Conservation (phyloP, 441 rosid species). For the Jatropha multifida region DNA sequence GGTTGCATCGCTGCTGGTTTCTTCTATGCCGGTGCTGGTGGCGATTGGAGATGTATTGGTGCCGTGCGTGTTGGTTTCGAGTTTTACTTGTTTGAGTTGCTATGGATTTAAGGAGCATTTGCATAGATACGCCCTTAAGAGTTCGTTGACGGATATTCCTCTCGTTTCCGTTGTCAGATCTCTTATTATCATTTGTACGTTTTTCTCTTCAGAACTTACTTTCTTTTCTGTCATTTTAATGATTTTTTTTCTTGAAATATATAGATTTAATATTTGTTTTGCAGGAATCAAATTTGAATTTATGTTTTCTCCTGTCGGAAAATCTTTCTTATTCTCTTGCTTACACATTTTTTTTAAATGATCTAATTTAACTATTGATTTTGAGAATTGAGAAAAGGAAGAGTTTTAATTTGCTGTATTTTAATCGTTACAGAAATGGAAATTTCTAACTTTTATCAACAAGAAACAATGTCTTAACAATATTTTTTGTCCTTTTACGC, state of each 20-base stretch:
- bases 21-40: slow-evolving; percentile 80
- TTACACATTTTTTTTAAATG: neutral
- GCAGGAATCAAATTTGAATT: neutral
- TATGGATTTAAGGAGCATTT: slow-evolving; percentile 55
- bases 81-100: slow-evolving; percentile 75
- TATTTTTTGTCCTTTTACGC: neutral
- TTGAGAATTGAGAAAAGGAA: too few species aligned
- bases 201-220: neutral
- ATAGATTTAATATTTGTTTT: neutral
- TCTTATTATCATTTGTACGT: slow-evolving; percentile 60
- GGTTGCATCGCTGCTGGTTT: slow-evolving; percentile 78
- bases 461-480: neutral
- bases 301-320: neutral
- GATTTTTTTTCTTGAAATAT: neutral
- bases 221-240: neutral
- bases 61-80: slow-evolving; percentile 57
- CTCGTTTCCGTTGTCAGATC: slow-evolving; percentile 79
- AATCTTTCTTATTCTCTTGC: neutral
- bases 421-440: too few species aligned
- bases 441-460: too few species aligned
- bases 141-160: slow-evolving; percentile 78
- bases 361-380: too few species aligned
- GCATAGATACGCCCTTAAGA: slow-evolving; percentile 62
- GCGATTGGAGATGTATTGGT: slow-evolving; percentile 66
- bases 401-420: too few species aligned